These are phyloP conservation scores for Podosphaera fusca DNA, from an alignment of 2,329 filamentous ascomycete genomes.

Conservation along the genomic window DNA sequence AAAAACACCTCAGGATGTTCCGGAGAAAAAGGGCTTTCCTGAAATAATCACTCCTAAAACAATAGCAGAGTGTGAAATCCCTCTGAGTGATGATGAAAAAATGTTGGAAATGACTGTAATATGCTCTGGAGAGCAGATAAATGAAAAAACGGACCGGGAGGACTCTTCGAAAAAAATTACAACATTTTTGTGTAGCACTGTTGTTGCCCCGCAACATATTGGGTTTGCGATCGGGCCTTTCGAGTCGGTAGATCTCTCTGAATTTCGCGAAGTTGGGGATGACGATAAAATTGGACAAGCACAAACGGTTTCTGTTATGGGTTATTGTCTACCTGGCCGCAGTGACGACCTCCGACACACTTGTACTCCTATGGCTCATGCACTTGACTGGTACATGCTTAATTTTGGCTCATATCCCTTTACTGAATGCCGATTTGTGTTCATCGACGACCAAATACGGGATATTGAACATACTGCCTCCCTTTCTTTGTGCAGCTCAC, in stretches of 20 bases:
- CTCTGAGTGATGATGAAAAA: slow-evolving; percentile 54
- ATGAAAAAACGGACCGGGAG: slow-evolving; percentile 54
- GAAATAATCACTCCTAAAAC: slow-evolving; percentile 3
- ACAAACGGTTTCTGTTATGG: slow-evolving; percentile 72
- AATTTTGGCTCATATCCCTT: slow-evolving; percentile 83
- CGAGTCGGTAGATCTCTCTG: slow-evolving; percentile 72
- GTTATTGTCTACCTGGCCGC: slow-evolving; percentile 71
- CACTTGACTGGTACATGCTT: slow-evolving; percentile 77
- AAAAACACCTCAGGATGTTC: slow-evolving; percentile 14
- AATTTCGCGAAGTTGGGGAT: slow-evolving; percentile 74
- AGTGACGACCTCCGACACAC: slow-evolving; percentile 68
- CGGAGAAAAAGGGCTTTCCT: slow-evolving; percentile 18
- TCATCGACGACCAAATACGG: slow-evolving; percentile 67
- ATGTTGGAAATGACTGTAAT: slow-evolving; percentile 72
- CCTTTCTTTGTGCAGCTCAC: slow-evolving; percentile 67
- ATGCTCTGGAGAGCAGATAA: slow-evolving; percentile 71
- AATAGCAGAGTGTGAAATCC: slow-evolving; percentile 16
- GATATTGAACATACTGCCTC: slow-evolving; percentile 61
- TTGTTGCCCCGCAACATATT: slow-evolving; percentile 67
- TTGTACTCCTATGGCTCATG: slow-evolving; percentile 60
- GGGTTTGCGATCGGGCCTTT: slow-evolving; percentile 90
- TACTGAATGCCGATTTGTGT: slow-evolving; percentile 76
- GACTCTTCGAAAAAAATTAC: slow-evolving; percentile 72
- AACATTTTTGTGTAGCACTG: slow-evolving; percentile 54
- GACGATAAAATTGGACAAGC: slow-evolving; percentile 65